Conservation (phyloP, 768 basidiomycete genomes). For the Mycena sanguinolenta region DNA sequence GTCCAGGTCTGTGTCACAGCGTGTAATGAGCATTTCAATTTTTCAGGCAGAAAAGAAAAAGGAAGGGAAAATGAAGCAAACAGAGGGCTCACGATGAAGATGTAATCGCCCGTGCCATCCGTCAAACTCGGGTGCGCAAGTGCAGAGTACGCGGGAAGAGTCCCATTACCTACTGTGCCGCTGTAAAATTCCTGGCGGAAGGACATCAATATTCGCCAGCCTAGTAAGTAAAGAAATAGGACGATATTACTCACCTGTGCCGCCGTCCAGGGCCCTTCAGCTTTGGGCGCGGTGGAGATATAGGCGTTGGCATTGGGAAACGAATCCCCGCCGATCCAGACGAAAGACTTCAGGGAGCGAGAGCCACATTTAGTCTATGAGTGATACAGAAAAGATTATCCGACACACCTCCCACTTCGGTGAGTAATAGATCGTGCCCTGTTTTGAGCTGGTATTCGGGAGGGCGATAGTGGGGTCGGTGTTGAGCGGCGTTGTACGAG, state of each 20-base stretch:
- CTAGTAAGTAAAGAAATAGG: neutral
- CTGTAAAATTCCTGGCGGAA: constrained; percentile 20
- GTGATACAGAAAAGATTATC: neutral
- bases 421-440: constrained; percentile 30
- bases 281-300: constrained; percentile 3
- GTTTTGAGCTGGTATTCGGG: constrained; percentile 15
- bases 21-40: neutral
- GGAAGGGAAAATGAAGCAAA: neutral
- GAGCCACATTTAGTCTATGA: neutral
- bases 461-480: constrained; percentile 10
- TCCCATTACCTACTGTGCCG: constrained; percentile 24
- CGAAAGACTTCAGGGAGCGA: constrained; percentile 4
- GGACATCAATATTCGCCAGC: neutral
- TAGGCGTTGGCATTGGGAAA: constrained; percentile 1
- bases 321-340: constrained; percentile 20
- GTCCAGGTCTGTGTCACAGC: constrained; percentile 23
- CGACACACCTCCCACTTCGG: constrained; percentile 18
- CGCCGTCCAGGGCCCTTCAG: neutral
- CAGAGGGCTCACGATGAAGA: constrained; percentile 27
- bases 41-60: neutral
- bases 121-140: constrained; percentile 27
- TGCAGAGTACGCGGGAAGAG: constrained; percentile 26
- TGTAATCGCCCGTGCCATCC: constrained; percentile 33
- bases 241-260: neutral
- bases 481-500: constrained; percentile 8